These are phyloP conservation scores for Saccharum spontaneum DNA, from an alignment of 176 grass and related monocot genomes.

Conservation along the genomic window DNA sequence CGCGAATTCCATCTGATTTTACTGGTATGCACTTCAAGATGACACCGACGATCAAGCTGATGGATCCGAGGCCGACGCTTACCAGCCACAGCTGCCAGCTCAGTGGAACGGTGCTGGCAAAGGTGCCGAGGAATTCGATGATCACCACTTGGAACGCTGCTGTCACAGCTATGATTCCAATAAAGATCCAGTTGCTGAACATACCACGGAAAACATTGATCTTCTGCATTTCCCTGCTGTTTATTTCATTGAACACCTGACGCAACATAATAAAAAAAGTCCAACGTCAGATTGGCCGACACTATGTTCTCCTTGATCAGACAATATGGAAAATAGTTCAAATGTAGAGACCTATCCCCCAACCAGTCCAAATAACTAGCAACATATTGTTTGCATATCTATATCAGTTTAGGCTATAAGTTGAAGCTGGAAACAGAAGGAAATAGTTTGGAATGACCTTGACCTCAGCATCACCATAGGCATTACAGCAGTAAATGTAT, in stretches of 20 bases:
- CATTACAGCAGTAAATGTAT: neutral
- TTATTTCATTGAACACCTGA: slow-evolving; percentile 98
- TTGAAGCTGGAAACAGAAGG: neutral
- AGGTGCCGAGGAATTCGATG: slow-evolving; percentile 80
- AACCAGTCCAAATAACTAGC: neutral
- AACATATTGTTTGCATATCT: neutral
- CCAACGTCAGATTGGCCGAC: neutral
- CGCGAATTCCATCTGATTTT: slow-evolving; percentile 19
- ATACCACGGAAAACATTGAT: slow-evolving; percentile 79
- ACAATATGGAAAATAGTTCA: neutral
- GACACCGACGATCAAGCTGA: slow-evolving; percentile 69
- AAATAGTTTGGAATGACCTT: neutral
- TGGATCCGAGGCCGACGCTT: slow-evolving; percentile 66
- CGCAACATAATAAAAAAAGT: neutral
- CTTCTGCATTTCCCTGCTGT: slow-evolving; percentile 95
- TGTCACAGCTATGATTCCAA: slow-evolving; percentile 55
- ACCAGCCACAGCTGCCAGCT: slow-evolving; percentile 74
- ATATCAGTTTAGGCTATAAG: neutral
- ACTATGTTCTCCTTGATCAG: neutral
- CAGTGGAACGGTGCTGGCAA: slow-evolving; percentile 85
- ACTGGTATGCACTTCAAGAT: slow-evolving; percentile 89
- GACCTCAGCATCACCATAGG: neutral
- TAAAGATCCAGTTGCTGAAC: slow-evolving; percentile 72
- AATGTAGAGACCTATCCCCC: neutral
- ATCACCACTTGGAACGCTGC: slow-evolving; percentile 84